phyloP scores from a whole-genome alignment of 2,329 filamentous ascomycete species.

The Periglandula ipomoeae region DNA sequence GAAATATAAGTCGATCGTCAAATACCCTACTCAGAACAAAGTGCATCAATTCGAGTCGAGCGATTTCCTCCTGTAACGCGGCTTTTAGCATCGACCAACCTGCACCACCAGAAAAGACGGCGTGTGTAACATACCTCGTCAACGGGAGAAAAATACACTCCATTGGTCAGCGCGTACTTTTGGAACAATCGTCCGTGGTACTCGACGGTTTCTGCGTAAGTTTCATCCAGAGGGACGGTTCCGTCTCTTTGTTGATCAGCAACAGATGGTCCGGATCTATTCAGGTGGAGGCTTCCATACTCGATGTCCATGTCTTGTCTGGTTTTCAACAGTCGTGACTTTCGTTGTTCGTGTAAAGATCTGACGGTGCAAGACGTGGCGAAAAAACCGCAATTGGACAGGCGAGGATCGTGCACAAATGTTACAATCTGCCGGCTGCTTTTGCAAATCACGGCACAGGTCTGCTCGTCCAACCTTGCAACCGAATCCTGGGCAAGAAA shows the following conservation, averaged over 20 bases:
- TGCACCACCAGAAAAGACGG: not conserved
- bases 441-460: too few species aligned
- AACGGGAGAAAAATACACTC: slow-evolving; percentile 57
- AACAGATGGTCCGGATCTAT: not conserved
- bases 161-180: slow-evolving; percentile 54
- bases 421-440: too few species aligned
- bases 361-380: too few species aligned
- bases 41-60: slow-evolving; percentile 56
- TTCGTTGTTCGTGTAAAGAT: too few species aligned
- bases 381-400: too few species aligned
- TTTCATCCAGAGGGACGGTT: slow-evolving; percentile 46
- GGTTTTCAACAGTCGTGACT: not conserved
- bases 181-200: slow-evolving; percentile 59
- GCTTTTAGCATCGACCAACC: not conserved
- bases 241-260: slow-evolving; percentile 29
- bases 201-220: slow-evolving; percentile 48
- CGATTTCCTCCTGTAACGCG: slow-evolving; percentile 50
- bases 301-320: slow-evolving; percentile 19
- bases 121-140: slow-evolving; percentile 50
- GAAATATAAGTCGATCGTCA: slow-evolving; percentile 59
- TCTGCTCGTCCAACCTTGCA: too few species aligned
- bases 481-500: too few species aligned
- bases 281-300: slow-evolving; percentile 16
- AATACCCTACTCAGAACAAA: slow-evolving; percentile 54
- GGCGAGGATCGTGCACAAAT: too few species aligned